Evolutionary conservation across 306 rosid species (phyloP), one percentile per base, ranked within the genome.

Genomic region (Hylodesmum podocarpum): DNA sequence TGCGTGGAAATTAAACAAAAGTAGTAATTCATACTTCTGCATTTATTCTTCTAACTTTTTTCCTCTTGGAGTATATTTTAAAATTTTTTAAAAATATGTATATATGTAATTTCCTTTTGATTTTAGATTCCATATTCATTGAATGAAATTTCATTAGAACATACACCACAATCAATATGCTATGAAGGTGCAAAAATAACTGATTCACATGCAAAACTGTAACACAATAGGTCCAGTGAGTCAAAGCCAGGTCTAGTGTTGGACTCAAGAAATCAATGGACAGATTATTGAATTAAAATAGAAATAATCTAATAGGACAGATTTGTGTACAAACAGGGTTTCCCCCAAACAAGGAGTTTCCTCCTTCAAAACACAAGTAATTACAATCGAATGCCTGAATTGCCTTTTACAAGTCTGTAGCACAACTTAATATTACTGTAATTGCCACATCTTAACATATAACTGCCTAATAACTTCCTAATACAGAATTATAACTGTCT

Each of bases 1-100:
- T 95, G 96, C 87, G 72, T 34, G 61, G 34, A 62, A 44, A 29
- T 67, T 34, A 84, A 57, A 71, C 75, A 64, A 9, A 71, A 53
- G 34, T 77, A 16, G 67, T 31, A 33, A 47, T 34, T 41, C 49
- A 63, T 43, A 59, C 18, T 63, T 53, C 31, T 53, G 22, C 65
- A 63, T 44, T 63, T 27, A 62, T 22, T 43, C 39, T 70, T 71
- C 10, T 14, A 62, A 41, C 21, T 29, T 39, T 22, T 61, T 47
- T 70, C 72, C 73, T 57, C 34, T 66, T 28, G 0, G 19, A 34
- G 44, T 37, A 49, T 34, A 4, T 53, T 6, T 68, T 68, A 50
- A 40, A 59, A 39, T 16, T 22, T 22, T 29, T 1, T 50, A 50
- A 75, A 24, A 13, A 74, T 7, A 25, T 36, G 4, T 9, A 13